Evolutionary conservation across 2,329 filamentous ascomycete species (phyloP), one percentile per base, ranked within the genome.

Genomic region (Akanthomyces muscarius): DNA sequence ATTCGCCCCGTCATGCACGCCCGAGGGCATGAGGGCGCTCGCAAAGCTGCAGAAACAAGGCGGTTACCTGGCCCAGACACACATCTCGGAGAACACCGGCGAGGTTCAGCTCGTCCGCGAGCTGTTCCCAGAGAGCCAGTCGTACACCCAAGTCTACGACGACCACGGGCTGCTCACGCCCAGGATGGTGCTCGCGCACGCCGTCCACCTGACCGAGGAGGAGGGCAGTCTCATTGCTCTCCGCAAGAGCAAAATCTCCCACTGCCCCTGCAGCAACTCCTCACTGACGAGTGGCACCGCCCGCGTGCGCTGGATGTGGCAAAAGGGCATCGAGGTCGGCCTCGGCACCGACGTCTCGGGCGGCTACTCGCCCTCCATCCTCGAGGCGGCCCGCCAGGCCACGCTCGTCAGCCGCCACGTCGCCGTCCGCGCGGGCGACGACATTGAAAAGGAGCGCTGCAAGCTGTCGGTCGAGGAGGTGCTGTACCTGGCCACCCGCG

Each of bases 291-390:
- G 87, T 36, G 95, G 95, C 0, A 83, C 88, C 55, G 90, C 91
- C 10, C 86, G 85, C 4, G 88, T 99, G 2, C 82, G 94, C 21
- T 84, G 84, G 75, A 73, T 97, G 68, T 80, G 97, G 59, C 83
- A 92, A 25, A 82, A 83, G 59, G 92, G 91, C 0, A 82, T 98
- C 52, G 86, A 85, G 0, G 87, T 97, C 6, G 94, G 95, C 0
- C 78, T 99, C 0, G 95, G 95, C 0, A 98, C 94, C 0, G 95
- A 99, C 74, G 87, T 98, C 63, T 90, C 86, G 69, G 95, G 94
- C 3, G 95, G 95, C 0, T 97, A 94, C 73, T 90, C 87, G 62
- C 83, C 91, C 0, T 91, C 86, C 65, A 84, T 98, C 11, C 83
- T 98, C 0, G 90, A 95, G 67, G 88, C 91, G n/a, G 91, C 88